Conservation (phyloP, 257 asterid genomes). For the Coffea eugenioides region DNA sequence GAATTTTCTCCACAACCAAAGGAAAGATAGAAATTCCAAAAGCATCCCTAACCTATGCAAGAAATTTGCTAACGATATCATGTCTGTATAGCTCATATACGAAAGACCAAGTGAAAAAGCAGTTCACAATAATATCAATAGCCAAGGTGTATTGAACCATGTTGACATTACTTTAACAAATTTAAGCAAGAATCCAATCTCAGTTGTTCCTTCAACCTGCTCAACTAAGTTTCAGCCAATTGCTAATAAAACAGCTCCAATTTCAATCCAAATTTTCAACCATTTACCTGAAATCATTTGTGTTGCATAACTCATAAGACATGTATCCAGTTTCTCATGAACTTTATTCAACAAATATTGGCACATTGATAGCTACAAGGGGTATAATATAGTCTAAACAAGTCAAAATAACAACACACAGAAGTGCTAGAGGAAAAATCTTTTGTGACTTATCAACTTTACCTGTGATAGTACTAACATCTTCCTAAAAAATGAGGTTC, state of each 20-base stretch:
- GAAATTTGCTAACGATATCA: constrained; percentile 58
- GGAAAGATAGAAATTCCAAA: constrained; percentile 52
- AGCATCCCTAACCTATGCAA: constrained; percentile 66
- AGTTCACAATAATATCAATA: constrained; percentile 49
- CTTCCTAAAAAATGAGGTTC: constrained; percentile 74
- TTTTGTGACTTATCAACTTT: constrained; percentile 63
- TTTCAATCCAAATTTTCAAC: constrained; percentile 43
- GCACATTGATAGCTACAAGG: constrained; percentile 30
- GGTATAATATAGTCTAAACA: constrained; percentile 61
- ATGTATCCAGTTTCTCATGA: constrained; percentile 45
- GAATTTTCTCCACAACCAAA: constrained; percentile 46
- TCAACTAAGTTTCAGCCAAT: constrained; percentile 63
- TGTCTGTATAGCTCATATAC: constrained; percentile 33
- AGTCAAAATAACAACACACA: constrained; percentile 51
- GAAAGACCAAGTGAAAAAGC: constrained; percentile 42
- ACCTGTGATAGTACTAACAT: constrained; percentile 69
- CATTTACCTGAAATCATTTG: constrained; percentile 21
- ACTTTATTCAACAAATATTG: constrained; percentile 46
- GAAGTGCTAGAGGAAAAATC: constrained; percentile 53
- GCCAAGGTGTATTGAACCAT: constrained; percentile 67
- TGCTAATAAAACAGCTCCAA: constrained; percentile 51
- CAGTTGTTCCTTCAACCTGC: constrained; percentile 66
- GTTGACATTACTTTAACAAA: constrained; percentile 39
- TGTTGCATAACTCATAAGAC: constrained; percentile 41
- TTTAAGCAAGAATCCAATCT: constrained; percentile 42